These are phyloP conservation scores for Rhodotorula mucilaginosa DNA, from an alignment of 1,284 basidiomycete species.

Conservation along the genomic window DNA sequence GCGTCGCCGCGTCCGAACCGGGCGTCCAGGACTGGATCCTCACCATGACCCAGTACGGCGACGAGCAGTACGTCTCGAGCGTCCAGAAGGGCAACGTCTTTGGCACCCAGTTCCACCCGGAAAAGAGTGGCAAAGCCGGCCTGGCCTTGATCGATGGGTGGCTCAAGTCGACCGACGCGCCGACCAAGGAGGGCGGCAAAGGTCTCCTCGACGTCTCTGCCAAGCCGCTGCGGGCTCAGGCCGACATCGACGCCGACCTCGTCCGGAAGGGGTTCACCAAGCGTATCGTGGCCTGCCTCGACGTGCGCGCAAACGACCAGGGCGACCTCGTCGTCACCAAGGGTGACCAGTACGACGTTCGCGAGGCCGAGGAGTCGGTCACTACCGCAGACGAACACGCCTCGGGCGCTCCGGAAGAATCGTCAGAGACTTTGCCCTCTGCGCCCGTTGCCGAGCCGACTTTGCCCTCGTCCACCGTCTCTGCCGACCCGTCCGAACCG, in stretches of 20 bases:
- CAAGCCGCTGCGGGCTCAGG: slow-evolving; percentile 17
- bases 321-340: slow-evolving; percentile 99
- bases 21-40: slow-evolving; percentile 68
- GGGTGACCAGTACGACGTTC: slow-evolving; percentile 80
- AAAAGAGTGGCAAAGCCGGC: slow-evolving; percentile 93
- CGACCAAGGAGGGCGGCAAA: slow-evolving; percentile 8
- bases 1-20: slow-evolving; percentile 64
- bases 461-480: slow-evolving; percentile 20
- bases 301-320: slow-evolving; percentile 91
- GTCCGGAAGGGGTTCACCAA: slow-evolving; percentile 68
- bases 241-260: slow-evolving; percentile 40
- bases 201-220: slow-evolving; percentile 33
- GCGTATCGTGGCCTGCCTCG: slow-evolving; percentile 95
- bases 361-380: slow-evolving; percentile 40
- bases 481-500: slow-evolving; percentile 25
- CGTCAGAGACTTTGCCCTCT: slow-evolving; percentile 22
- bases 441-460: slow-evolving; percentile 28
- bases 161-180: slow-evolving; percentile 59
- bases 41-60: slow-evolving; percentile 87
- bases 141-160: slow-evolving; percentile 77
- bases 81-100: slow-evolving; percentile 85
- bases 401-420: slow-evolving; percentile 48
- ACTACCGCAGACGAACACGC: slow-evolving; percentile 31
- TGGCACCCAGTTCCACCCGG: slow-evolving; percentile 96
- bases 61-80: slow-evolving; percentile 84